Base-by-base conservation (phyloP, 78 protist genomes). In the Dictyostelium purpureum region DNA sequence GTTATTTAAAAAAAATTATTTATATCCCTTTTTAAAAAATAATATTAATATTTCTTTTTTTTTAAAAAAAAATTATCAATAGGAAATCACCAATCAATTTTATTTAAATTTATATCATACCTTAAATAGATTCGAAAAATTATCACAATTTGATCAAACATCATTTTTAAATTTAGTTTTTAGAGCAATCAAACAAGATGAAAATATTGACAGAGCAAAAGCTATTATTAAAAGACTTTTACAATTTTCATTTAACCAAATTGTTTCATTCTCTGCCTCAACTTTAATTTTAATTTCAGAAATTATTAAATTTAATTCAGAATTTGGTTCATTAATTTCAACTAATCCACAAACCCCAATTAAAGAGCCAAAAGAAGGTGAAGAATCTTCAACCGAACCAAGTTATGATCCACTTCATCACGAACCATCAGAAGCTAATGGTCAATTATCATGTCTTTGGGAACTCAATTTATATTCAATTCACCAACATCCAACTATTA, bases 401-500 rank as follows among this genome's bases (percentile, higher is more conserved):
- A 33, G 31, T 52, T 95, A 95, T 28, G 78, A 95, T 74, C 69
- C 90, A 38, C 11, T 10, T 18, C 78, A 83, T 21, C 80, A 93
- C 43, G 94, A 91, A 28, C 97, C 97, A 57, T 12, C 24, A n/a
- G 47, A 42, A 24, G 78, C 94, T 4, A 56, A 80, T 31, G 97
- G 92, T 19, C 90, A 87, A 1, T 19, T 24, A 4, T 31, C 96
- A 45, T 79, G 88, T 77, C 21, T 82, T n/a, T 91, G 96, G 95
- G 97, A 95, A 42, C 47, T 90, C 4, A 38, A 37, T 21, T 42
- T 42, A 28, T 61, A 83, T 52, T 42, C 49, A 77, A 42, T 70
- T 4, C 97, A 95, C 75, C 85, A 49, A 75, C 95, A 95, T 63
- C 97, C 97, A 79, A 79, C 82, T 2, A 87, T 95, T 24, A 57